Percentiles rank a stretch among this genome's conserved stretches.
These are phyloP conservation scores for Calonectria multiphialidica DNA, from an alignment of 2,329 filamentous ascomycete species.

Conservation along the genomic window DNA sequence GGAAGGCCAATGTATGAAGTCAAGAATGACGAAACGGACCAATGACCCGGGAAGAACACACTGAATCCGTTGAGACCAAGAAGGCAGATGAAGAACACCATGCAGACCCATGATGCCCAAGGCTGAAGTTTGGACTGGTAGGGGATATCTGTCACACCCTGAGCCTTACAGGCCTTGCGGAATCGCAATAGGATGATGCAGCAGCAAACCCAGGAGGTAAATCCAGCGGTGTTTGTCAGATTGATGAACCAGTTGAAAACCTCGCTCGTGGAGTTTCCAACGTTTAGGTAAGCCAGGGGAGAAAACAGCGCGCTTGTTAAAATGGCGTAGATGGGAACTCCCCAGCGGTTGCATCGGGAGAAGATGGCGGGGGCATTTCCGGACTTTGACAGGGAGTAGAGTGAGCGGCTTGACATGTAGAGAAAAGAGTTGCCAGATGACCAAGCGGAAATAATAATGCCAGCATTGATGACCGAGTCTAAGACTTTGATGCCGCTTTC, in stretches of 20 bases:
- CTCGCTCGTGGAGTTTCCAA: conserved; percentile 66
- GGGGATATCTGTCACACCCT: conserved; percentile 59
- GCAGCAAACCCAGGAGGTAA: conserved; percentile 67
- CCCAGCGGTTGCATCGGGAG: conserved; percentile 35
- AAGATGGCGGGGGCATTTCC: conserved; percentile 54
- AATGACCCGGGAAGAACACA: conserved; percentile 71
- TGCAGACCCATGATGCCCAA: conserved; percentile 65
- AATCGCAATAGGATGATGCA: conserved; percentile 71
- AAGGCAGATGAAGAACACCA: conserved; percentile 65
- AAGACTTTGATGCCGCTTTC: conserved; percentile 57
- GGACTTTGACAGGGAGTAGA: conserved; percentile 57
- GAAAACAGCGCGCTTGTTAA: conserved; percentile 54
- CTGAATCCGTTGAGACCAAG: conserved; percentile 73
- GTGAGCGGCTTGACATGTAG: conserved; percentile 55
- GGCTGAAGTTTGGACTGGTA: conserved; percentile 69
- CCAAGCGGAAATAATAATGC: conserved; percentile 68
- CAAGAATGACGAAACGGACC: conserved; percentile 67
- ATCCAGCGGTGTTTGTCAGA: conserved; percentile 62
- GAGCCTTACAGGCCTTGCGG: conserved; percentile 52
- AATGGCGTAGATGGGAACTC: conserved; percentile 36
- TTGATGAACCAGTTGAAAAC: conserved; percentile 72
- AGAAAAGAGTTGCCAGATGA: conserved; percentile 67
- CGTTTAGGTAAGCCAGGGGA: conserved; percentile 71
- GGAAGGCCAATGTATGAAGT: conserved; percentile 76
- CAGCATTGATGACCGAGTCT: conserved; percentile 62